These are phyloP conservation scores for Ophiognomonia clavigignenti-juglandacearum DNA, from an alignment of 2,329 filamentous ascomycete genomes.

Conservation along the genomic window DNA sequence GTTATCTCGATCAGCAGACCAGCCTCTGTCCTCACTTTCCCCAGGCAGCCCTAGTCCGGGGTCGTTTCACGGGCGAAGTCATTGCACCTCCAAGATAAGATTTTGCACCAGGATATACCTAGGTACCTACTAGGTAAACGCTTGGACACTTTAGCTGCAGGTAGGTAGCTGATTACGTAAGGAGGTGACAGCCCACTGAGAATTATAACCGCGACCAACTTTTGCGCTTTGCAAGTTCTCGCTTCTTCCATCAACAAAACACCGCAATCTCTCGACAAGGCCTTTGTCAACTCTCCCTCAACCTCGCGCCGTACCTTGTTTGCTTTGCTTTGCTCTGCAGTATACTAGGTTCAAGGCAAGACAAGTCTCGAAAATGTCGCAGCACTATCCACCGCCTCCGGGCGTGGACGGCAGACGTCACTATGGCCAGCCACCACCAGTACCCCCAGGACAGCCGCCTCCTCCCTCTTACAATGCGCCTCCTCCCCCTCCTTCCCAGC, in stretches of 20 bases:
- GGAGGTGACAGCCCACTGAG: too few species aligned
- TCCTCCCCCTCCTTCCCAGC: neutral
- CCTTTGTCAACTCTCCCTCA: neutral
- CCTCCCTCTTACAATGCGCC: neutral
- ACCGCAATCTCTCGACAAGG: neutral
- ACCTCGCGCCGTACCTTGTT: conserved; percentile 1
- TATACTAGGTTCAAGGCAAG: neutral
- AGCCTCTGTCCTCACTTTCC: too few species aligned
- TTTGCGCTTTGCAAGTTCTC: neutral
- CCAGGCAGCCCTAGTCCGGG: too few species aligned
- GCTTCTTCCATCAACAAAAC: neutral
- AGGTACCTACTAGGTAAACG: too few species aligned
- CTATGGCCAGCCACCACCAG: conserved; percentile 11
- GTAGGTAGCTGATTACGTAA: too few species aligned
- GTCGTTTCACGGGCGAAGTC: too few species aligned
- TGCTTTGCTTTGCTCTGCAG: neutral
- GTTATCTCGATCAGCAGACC: too few species aligned
- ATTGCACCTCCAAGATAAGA: too few species aligned
- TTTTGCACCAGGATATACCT: too few species aligned
- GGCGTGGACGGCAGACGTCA: conserved; percentile 11
- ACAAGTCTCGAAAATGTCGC: conserved; percentile 6
- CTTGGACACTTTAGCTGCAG: too few species aligned
- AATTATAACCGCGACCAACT: neutral
- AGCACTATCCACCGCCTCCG: conserved; percentile 14
- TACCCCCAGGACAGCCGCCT: conserved; percentile 10